Evolutionary conservation across 164 flowering plant species (phyloP).

Genomic region (Magnolia sinica): DNA sequence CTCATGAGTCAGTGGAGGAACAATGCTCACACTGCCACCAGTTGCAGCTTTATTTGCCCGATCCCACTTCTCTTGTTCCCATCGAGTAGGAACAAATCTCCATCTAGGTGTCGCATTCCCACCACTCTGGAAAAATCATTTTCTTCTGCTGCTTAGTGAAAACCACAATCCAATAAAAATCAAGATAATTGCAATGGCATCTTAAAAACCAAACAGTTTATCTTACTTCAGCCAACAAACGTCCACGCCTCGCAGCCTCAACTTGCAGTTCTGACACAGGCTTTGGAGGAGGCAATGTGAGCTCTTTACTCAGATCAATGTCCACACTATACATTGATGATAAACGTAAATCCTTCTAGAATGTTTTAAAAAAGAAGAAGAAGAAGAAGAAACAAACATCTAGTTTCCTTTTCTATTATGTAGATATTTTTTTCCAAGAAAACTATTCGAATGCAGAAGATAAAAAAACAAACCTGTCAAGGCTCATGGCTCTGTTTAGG

Average conservation of each 20-base stretch:
- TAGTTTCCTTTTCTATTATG: background rate
- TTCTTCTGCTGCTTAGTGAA: background rate
- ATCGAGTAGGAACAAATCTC: slow-evolving; percentile 81
- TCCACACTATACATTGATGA: slow-evolving; percentile 48
- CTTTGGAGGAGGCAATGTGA: slow-evolving; percentile 39
- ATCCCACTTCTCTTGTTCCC: slow-evolving; percentile 93
- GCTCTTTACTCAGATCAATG: slow-evolving; percentile 83
- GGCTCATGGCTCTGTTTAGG: slow-evolving; percentile 76
- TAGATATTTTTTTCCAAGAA: background rate
- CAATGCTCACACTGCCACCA: slow-evolving; percentile 37
- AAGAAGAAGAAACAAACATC: background rate
- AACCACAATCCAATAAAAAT: background rate
- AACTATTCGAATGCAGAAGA: background rate
- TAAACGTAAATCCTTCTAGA: background rate
- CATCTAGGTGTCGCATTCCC: slow-evolving; percentile 42
- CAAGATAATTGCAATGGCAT: background rate
- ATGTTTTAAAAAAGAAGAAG: background rate
- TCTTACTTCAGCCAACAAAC: slow-evolving; percentile 37
- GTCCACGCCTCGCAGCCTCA: slow-evolving; percentile 33
- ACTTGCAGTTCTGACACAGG: slow-evolving; percentile 29
- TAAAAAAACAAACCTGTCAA: slow-evolving; percentile 62
- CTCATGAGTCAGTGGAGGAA: background rate
- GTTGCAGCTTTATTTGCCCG: slow-evolving; percentile 83
- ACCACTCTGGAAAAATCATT: slow-evolving; percentile 34
- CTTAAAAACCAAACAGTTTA: background rate